phyloP scores from a whole-genome alignment of 495 filamentous ascomycete species.

The Penicillium mononematosum region DNA sequence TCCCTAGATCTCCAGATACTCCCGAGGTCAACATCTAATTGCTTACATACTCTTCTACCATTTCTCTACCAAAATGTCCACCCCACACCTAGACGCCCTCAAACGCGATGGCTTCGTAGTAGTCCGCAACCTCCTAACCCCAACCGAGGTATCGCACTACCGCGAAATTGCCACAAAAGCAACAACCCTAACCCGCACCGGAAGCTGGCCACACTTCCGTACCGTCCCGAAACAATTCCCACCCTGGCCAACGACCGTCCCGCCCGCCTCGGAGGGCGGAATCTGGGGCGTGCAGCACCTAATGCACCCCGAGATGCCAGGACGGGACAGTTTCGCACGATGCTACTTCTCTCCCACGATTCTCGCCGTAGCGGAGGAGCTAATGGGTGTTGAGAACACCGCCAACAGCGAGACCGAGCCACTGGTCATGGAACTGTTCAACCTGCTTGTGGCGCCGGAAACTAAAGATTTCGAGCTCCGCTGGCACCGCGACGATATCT shows the following conservation, averaged over 20 bases:
- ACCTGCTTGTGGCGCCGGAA: conserved; percentile 70
- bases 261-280: conserved; percentile 52
- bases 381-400: conserved; percentile 45
- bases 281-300: conserved; percentile 90
- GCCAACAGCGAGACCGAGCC: conserved; percentile 32
- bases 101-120: conserved; percentile 51
- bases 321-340: conserved; percentile 52
- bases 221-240: conserved; percentile 86
- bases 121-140: conserved; percentile 48
- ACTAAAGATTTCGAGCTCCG: conserved; percentile 60
- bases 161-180: conserved; percentile 53
- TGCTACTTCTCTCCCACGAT: conserved; percentile 66
- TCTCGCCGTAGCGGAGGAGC: conserved; percentile 53
- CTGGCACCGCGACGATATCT: conserved; percentile 80
- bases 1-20: not conserved
- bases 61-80: conserved; percentile 19
- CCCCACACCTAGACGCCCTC: conserved; percentile 42
- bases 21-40: not conserved
- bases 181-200: conserved; percentile 56
- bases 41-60: not conserved
- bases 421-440: conserved; percentile 79
- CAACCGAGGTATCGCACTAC: conserved; percentile 50
- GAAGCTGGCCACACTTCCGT: conserved; percentile 74
- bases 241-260: conserved; percentile 61
- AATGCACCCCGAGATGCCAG: conserved; percentile 64